Evolutionary conservation across 768 basidiomycete genomes (phyloP), one percentile per base, ranked within the genome.

Genomic region (Pleurotus citrinopileatus): DNA sequence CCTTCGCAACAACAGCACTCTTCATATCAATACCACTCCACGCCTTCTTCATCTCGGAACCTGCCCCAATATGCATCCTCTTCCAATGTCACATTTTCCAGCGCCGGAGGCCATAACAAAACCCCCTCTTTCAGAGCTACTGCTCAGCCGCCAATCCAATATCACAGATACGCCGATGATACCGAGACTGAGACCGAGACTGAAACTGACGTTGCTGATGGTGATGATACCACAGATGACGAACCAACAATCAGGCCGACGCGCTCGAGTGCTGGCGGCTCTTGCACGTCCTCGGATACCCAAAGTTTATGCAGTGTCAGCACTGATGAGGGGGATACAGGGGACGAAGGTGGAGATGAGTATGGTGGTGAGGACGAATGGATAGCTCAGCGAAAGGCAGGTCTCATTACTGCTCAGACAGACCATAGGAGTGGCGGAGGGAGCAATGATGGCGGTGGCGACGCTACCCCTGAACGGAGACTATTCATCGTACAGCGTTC

Each of bases 221-320:
- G 79, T 43, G 84, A 79, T 32, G 79, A 76, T 55, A 83, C 80
- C 52, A 89, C 87, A 20, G 88, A 89, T 55, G 87, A 90, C 56
- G 87, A 90, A 65, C 87, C 88, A n/a, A 90, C 87, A n/a, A 87
- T 90, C 57, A 77, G 86, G 25, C 81, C 82, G 4, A 53, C 66
- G 9, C 65, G 63, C 37, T 69, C 65, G 42, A 63, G 61, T 46
- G 61, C 59, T 23, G 62, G 58, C 15, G 55, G 58, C 38, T 55
- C 52, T 4, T 55, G 48, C 15, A 44, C 47, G 13, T 54, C 53
- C 25, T 56, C 52, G 19, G 50, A 57, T 48, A 52, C 42, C 4
- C 48, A 53, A 55, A 61, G 65, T 55, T 59, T 62, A 43, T 57
- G 57, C 32, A 60, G 65, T 44, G 42, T 66, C 27, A 62, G 65